Conservation (phyloP, 2,329 filamentous ascomycete species). For the Colletotrichum limetticola region DNA sequence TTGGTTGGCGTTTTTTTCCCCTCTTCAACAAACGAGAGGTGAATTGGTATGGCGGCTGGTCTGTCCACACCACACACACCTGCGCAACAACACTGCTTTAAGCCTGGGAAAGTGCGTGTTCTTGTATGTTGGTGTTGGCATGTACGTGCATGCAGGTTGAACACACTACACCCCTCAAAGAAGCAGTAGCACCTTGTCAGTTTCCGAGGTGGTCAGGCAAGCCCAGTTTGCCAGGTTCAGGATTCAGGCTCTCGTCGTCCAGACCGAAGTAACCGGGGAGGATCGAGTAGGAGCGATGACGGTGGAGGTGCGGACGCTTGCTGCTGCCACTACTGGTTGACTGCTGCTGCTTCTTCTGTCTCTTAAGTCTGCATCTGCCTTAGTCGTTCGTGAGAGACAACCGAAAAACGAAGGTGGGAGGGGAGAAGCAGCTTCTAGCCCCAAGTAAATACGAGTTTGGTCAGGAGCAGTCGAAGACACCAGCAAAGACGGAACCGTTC, state of each 20-base stretch:
- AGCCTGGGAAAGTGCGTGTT: conserved; percentile 12
- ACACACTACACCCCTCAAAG: conserved; percentile 4
- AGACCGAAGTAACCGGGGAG: not conserved
- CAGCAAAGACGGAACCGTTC: conserved; percentile 8
- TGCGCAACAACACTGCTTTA: not conserved
- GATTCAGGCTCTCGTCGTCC: not conserved
- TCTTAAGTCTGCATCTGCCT: not conserved
- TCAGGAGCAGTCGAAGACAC: conserved; percentile 15
- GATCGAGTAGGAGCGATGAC: conserved; percentile 14
- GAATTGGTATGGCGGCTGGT: not conserved
- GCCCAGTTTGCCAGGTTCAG: not conserved
- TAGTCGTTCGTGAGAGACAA: not conserved
- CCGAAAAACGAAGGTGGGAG: not conserved
- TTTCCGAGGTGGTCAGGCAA: not conserved
- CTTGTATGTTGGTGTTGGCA: conserved; percentile 11
- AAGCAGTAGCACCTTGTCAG: conserved; percentile 25
- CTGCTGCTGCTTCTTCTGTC: not conserved
- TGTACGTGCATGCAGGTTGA: conserved; percentile 18
- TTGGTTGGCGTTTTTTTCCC: conserved; percentile 7
- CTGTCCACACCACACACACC: not conserved
- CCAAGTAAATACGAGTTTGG: conserved; percentile 26
- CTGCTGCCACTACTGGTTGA: not conserved
- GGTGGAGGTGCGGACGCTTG: conserved; percentile 24
- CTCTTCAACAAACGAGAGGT: not conserved
- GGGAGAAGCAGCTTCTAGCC: conserved; percentile 1